Base-by-base conservation (phyloP, 2,329 filamentous ascomycete genomes). In the Pezicula rhizophila region DNA sequence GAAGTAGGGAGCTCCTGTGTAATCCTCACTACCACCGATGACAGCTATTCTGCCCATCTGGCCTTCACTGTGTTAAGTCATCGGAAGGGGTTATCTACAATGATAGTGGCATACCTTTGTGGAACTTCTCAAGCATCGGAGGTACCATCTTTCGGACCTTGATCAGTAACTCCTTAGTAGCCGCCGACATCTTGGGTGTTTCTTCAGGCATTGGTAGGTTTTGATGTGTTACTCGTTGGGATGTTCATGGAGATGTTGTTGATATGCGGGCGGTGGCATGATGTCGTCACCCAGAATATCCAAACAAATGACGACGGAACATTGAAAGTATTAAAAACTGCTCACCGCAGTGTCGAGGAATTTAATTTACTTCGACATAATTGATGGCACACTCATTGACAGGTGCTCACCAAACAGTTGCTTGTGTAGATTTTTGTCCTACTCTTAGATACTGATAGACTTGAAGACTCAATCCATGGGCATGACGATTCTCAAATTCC, bases 1-100 rank as follows among this genome's bases (percentile, higher is more conserved):
- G 71, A 99, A 99, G 72, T 96, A 99, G 11, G 93, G 93, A 50
- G 93, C 93, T 34, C 93, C 93, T 1, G 93, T 96, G 67, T 97
- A 99, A 69, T 97, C 92, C 66, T 92, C 84, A 64, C 89, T 95
- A 37, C 93, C 93, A 45, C 93, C 93, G 57, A 99, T 93, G 50
- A 99, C 93, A 46, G 84, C 93, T 46, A 99, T 83, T 48, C 93
- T 82, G 5, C 93, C 93, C 57, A 96, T 77, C 69, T 97, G 92
- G 51, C 93, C 92, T 95, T 59, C 4, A n/a, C 17, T 38, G 18
- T 20, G 20, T 60, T 35, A 60, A 60, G 49, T 41, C 34, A 37
- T 48, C 11, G 45, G 23, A 31, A 51, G 31, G 25, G 42, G 31
- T 10, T 37, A 2, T 10, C 12, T 31, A 10, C 3, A 48, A 52